phyloP scores from a whole-genome alignment of 2,329 filamentous ascomycete species.

The Epichloe baconii region DNA sequence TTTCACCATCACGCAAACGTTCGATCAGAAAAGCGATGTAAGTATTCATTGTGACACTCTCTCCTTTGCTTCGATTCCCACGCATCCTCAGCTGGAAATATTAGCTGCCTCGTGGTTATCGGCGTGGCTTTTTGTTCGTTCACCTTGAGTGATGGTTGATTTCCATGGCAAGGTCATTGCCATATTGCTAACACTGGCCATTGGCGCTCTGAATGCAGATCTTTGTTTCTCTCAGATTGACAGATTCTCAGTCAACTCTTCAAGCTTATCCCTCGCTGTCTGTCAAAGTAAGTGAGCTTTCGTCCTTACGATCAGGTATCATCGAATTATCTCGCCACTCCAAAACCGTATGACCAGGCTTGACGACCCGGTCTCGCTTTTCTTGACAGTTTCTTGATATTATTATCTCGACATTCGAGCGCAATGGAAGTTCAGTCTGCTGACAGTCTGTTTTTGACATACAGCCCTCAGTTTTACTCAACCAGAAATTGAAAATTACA shows the following conservation, averaged over 20 bases:
- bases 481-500: constrained; percentile 14
- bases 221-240: not conserved
- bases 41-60: constrained; percentile 5
- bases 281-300: constrained; percentile 10
- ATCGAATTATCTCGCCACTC: not conserved
- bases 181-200: not conserved
- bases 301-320: constrained; percentile 1
- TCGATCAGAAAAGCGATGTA: constrained; percentile 15
- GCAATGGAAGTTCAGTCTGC: not conserved
- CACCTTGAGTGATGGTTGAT: not conserved
- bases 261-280: constrained; percentile 20
- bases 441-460: not conserved
- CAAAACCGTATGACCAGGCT: not conserved
- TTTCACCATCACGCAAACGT: constrained; percentile 16
- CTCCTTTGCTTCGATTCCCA: not conserved
- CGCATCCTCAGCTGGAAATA: not conserved
- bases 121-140: not conserved
- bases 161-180: not conserved
- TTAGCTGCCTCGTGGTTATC: not conserved
- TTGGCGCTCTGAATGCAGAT: not conserved
- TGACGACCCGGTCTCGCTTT: not conserved
- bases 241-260: constrained; percentile 10
- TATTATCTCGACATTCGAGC: not conserved
- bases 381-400: not conserved
- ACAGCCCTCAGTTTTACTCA: constrained; percentile 21